Base-by-base conservation (phyloP, 2,329 filamentous ascomycete species). In the Cercospora nicotianae region DNA sequence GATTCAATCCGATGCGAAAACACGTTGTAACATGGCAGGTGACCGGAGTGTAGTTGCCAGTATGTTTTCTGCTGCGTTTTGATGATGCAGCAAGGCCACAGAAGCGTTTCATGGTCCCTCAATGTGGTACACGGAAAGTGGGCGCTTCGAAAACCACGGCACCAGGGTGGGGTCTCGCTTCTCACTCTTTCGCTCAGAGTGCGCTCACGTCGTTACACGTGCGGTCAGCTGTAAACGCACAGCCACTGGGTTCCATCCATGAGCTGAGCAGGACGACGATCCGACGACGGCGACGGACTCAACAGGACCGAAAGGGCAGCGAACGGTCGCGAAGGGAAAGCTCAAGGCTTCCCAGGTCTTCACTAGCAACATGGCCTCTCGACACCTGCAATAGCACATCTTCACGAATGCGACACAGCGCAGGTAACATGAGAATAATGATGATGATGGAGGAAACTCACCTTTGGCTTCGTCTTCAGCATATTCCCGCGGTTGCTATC, bases 391-490 rank as follows among this genome's bases (percentile, higher is more conserved):
- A 51, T 26, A 51, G 20, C 45, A 23, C 45, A 5, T 23, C 45
- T 51, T 51, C 45, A 23, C 45, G 45, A 51, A 20, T 4, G 18
- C 45, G 18, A 48, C 12, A 48, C 10, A 18, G 18, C 18, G 42
- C 18, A 26, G 45, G 45, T 26, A 60, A 16, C 13, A 39, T 13
- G 26, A 16, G 30, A 18, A 33, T 9, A 6, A 3, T 58, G 8
- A n/a, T 9, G 13, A 3, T 58, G 8, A n/a, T 31, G 26, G 28
- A 45, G 3, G n/a, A 33, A 81, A 23, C 85, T 78, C 79, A 93
- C 92, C 87, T 94, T 94, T 4, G 94, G 94, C 76, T 90, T 90
- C 42, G 88, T 94, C 84, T 96, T 96, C 61, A 97, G 83, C 13
- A 93, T 92, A 69, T 87, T 90, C 67, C 89, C 87, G 71, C 86